Conservation (phyloP, 805 yeast genomes). For the Lachancea thermotolerans region DNA sequence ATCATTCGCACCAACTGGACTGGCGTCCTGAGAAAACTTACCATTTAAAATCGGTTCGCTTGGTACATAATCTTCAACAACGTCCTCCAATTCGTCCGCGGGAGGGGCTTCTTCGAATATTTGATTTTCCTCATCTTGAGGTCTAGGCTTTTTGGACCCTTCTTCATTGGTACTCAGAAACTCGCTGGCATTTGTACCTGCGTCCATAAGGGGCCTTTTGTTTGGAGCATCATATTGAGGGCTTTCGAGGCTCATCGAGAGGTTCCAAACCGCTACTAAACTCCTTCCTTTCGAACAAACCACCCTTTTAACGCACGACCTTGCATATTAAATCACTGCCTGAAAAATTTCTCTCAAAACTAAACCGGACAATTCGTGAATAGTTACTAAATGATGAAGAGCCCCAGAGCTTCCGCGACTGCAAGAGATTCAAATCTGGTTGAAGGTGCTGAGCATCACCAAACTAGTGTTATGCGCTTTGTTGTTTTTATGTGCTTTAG, state of each 20-base stretch:
- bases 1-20: background rate
- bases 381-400: background rate
- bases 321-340: background rate
- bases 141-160: slow-evolving; percentile 5
- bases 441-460: too few species aligned
- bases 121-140: slow-evolving; percentile 11
- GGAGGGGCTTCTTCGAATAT: slow-evolving; percentile 9
- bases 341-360: background rate
- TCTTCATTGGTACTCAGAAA: background rate
- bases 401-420: background rate
- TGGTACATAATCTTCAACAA: slow-evolving; percentile 16
- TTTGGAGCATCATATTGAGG: slow-evolving; percentile 1
- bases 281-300: background rate
- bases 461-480: background rate
- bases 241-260: slow-evolving; percentile 3
- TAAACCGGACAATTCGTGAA: background rate
- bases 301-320: background rate
- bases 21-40: background rate
- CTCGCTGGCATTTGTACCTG: background rate
- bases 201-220: slow-evolving; percentile 6
- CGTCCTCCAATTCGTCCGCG: slow-evolving; percentile 18
- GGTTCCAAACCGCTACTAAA: background rate
- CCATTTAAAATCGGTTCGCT: background rate
- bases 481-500: background rate
- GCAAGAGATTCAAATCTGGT: too few species aligned